phyloP scores from a whole-genome alignment of 2,329 filamentous ascomycete genomes.

The Didymellaceae sp. region DNA sequence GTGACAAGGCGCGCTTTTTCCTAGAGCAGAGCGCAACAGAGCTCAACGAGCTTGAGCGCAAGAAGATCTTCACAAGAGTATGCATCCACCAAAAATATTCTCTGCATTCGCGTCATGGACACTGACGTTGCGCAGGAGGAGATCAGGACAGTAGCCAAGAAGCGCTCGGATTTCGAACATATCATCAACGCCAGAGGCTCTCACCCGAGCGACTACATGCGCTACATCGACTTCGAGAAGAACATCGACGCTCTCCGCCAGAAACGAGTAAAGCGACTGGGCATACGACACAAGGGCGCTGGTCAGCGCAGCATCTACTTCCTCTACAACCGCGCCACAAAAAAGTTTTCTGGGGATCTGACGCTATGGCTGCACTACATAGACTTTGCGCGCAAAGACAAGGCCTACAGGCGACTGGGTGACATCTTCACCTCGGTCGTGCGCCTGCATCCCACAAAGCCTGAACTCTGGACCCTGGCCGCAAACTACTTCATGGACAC shows the following conservation, averaged over 20 bases:
- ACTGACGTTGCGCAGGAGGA: constrained; percentile 68
- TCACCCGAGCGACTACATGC: constrained; percentile 77
- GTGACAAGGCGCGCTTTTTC: constrained; percentile 94
- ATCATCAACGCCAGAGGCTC: constrained; percentile 79
- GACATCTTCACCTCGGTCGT: constrained; percentile 72
- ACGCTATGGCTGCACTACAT: constrained; percentile 91
- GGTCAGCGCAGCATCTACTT: constrained; percentile 86
- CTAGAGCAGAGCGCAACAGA: constrained; percentile 92
- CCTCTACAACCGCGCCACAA: constrained; percentile 85
- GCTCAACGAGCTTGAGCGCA: constrained; percentile 88
- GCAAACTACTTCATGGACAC: constrained; percentile 79
- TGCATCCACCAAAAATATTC: constrained; percentile 10
- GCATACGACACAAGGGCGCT: constrained; percentile 72
- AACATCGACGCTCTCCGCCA: constrained; percentile 74
- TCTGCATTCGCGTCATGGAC: not conserved
- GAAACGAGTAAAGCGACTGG: constrained; percentile 82
- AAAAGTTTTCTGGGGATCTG: constrained; percentile 81
- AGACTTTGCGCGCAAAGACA: constrained; percentile 74
- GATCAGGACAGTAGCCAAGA: constrained; percentile 85
- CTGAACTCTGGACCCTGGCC: constrained; percentile 82
- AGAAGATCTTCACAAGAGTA: constrained; percentile 86
- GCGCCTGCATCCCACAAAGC: constrained; percentile 82
- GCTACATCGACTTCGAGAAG: constrained; percentile 78
- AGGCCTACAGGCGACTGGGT: constrained; percentile 66
- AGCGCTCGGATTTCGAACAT: constrained; percentile 93